Conservation (phyloP, 2,329 filamentous ascomycete species). For the Stagonosporopsis vannaccii region DNA sequence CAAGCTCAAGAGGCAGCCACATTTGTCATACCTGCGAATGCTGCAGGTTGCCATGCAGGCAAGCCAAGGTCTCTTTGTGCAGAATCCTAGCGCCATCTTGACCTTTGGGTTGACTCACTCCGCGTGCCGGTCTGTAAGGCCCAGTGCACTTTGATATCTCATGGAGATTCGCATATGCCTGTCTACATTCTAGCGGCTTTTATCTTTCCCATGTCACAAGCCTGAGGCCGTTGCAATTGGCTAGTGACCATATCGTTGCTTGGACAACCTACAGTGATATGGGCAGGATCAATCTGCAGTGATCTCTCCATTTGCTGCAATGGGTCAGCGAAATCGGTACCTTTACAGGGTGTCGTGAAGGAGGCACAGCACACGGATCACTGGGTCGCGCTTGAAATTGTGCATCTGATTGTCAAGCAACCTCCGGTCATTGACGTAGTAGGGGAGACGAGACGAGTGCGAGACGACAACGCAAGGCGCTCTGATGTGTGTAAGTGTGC, state of each 20-base stretch:
- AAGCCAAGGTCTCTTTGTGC: not conserved
- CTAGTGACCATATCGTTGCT: not conserved
- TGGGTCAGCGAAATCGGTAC: not conserved
- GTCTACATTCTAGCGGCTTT: not conserved
- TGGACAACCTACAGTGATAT: not conserved
- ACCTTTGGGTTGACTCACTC: not conserved
- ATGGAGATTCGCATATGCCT: not conserved
- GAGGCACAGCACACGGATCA: not conserved
- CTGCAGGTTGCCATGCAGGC: not conserved
- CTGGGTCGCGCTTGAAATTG: not conserved
- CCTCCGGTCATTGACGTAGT: slow-evolving; percentile 7
- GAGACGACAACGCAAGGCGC: not conserved
- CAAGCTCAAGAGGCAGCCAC: not conserved
- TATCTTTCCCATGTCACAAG: not conserved
- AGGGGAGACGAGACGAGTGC: not conserved
- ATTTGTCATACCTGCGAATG: not conserved
- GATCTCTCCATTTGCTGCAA: slow-evolving; percentile 7
- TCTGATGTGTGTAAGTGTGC: not conserved
- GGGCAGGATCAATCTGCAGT: slow-evolving; percentile 1
- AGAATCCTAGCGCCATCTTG: slow-evolving; percentile 7
- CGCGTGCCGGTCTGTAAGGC: slow-evolving; percentile 1
- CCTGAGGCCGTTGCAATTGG: not conserved
- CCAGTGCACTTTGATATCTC: slow-evolving; percentile 4
- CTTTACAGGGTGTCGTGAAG: not conserved
- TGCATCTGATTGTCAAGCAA: not conserved